Conservation (phyloP, 371 early-diverging fungal genomes). For the Mucor plumbeus region DNA sequence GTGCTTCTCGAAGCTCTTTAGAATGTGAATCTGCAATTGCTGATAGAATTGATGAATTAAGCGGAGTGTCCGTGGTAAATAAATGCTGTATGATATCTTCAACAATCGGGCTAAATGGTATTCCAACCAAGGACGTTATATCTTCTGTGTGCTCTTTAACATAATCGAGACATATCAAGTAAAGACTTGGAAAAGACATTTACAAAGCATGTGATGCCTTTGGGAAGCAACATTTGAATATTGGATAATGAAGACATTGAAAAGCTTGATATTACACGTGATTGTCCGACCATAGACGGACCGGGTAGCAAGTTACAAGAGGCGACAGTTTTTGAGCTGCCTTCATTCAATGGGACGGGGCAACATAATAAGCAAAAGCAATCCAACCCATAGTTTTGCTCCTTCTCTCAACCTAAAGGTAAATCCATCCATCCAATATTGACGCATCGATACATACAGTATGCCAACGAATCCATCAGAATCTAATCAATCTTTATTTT, state of each 20-base stretch:
- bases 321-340: slow-evolving; percentile 4
- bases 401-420: slow-evolving; percentile 40
- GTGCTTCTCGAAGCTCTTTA: slow-evolving; percentile 11
- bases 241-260: background rate
- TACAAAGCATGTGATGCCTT: background rate
- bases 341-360: background rate
- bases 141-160: slow-evolving; percentile 22
- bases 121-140: slow-evolving; percentile 17
- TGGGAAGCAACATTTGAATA: background rate
- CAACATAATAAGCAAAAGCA: slow-evolving; percentile 23
- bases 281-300: slow-evolving; percentile 15
- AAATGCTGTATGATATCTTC: slow-evolving; percentile 12
- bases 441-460: background rate
- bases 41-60: slow-evolving; percentile 19
- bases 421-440: slow-evolving; percentile 30
- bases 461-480: background rate
- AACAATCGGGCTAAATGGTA: slow-evolving; percentile 26
- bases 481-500: slow-evolving; percentile 13
- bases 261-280: background rate
- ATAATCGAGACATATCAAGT: slow-evolving; percentile 30
- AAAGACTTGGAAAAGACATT: slow-evolving; percentile 25
- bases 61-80: slow-evolving; percentile 12
- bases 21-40: slow-evolving; percentile 16
- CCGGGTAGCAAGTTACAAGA: slow-evolving; percentile 12
- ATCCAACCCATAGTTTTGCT: slow-evolving; percentile 24